Base-by-base conservation (phyloP, 371 early-diverging fungal genomes). In the Actinomortierella ambigua region DNA sequence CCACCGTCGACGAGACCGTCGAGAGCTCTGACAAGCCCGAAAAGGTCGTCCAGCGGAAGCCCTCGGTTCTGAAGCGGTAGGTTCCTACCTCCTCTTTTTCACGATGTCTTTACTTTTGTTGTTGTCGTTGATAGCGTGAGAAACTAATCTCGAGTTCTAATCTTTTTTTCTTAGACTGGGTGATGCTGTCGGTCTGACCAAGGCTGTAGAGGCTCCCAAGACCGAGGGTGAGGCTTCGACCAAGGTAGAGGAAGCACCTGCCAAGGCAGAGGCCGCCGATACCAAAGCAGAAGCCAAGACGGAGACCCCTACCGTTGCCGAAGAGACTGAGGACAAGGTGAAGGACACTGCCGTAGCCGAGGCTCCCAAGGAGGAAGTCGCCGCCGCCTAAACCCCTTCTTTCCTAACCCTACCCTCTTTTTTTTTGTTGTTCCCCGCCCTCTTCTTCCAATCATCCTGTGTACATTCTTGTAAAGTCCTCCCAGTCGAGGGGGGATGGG, bases 21-120 rank as follows among this genome's bases (percentile, higher is more conserved):
- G 59, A 67, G 1, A 73, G 57, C 0, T 53, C 62, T 0, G 71
- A 71, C 29, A 69, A 68, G 11, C 34, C 34, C 11, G 56, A 44
- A 63, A 51, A 54, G 42, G 54, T 54, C 18, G 75, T 34, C 11
- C 7, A 67, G 26, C 67, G 75, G 60, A 67, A 73, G 61, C 75
- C 75, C 4, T 73, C 73, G 41, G 60, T 73, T 20, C 67, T 73
- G 18, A 63, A 66, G 61, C 56, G 68, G 64, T 63, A 63, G 54
- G 27, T 40, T 5, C 26, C 17, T 15, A 14, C 4, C 27, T 47
- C 29, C 17, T 18, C 6, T 42, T 17, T 9, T 41, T 27, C 34
- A 40, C 14, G 17, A 6, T 43, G 23, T 46, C 44, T 28, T 15
- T 42, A 20, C 28, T 17, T 56, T 22, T 17, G 24, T 34, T 55